These are phyloP conservation scores for Cyclotella cryptica DNA, from an alignment of 108 stramenopile species.

Conservation along the genomic window DNA sequence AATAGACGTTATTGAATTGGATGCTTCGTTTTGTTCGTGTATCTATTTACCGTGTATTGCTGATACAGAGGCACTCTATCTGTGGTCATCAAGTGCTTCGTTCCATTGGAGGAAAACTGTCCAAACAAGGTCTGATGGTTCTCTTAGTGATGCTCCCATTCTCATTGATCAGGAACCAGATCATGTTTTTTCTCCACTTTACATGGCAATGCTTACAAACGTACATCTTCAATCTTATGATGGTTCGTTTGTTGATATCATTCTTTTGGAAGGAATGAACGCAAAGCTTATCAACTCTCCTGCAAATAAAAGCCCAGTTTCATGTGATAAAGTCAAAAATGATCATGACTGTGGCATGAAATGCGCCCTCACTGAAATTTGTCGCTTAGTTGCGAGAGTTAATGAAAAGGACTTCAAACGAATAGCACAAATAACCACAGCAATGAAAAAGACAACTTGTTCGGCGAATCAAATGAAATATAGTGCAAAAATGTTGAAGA, in stretches of 20 bases:
- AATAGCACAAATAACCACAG: conserved; percentile 4
- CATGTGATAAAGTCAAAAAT: neutral
- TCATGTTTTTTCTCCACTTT: neutral
- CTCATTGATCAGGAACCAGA: neutral
- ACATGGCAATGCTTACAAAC: neutral
- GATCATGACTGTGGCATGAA: neutral
- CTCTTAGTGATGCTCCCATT: neutral
- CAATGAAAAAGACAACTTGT: conserved; percentile 8
- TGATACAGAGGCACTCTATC: conserved; percentile 23
- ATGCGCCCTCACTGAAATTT: neutral
- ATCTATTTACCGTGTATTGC: conserved; percentile 1
- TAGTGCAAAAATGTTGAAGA: conserved; percentile 15
- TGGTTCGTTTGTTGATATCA: conserved; percentile 16
- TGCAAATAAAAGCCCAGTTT: neutral
- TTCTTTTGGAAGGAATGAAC: conserved; percentile 23
- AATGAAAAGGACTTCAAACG: conserved; percentile 10
- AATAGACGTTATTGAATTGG: conserved; percentile 28
- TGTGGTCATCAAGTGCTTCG: conserved; percentile 11
- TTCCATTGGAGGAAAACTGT: conserved; percentile 3
- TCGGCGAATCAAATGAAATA: conserved; percentile 13
- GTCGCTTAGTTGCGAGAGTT: conserved; percentile 17
- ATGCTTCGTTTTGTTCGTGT: conserved; percentile 29
- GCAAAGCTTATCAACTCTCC: conserved; percentile 21
- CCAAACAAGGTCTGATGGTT: conserved; percentile 1
- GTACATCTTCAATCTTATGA: conserved; percentile 19